Conservation (phyloP, 2,329 filamentous ascomycete species). For the Aureobasidium subglaciale region DNA sequence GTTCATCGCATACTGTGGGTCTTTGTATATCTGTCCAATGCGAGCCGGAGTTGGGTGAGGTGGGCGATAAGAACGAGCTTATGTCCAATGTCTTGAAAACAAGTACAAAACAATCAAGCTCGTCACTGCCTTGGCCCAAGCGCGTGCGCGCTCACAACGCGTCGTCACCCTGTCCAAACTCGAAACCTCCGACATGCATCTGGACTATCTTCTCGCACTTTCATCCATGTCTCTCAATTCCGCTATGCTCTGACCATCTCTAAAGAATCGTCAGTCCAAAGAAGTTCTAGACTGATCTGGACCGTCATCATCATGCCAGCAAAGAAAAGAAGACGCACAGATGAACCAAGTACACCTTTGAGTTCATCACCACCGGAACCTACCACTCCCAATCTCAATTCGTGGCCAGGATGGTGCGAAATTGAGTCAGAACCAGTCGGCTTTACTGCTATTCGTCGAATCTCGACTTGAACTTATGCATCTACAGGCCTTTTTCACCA, state of each 20-base stretch:
- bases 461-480: not conserved
- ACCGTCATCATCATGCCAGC: slow-evolving; percentile 15
- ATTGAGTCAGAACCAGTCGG: slow-evolving; percentile 82
- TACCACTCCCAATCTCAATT: slow-evolving; percentile 44
- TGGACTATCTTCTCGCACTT: not conserved
- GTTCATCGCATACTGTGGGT: slow-evolving; percentile 61
- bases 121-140: slow-evolving; percentile 8
- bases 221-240: not conserved
- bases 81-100: not conserved
- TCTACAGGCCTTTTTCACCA: slow-evolving; percentile 54
- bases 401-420: slow-evolving; percentile 71
- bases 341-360: slow-evolving; percentile 21
- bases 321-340: slow-evolving; percentile 21
- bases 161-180: slow-evolving; percentile 3
- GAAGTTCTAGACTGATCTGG: not conserved
- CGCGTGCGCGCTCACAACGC: not conserved
- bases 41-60: not conserved
- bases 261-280: no score
- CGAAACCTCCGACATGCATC: not conserved
- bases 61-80: not conserved
- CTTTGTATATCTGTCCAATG: not conserved
- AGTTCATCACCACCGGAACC: slow-evolving; percentile 40
- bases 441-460: not conserved
- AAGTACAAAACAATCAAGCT: slow-evolving; percentile 2
- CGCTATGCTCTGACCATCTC: not conserved